Conservation (phyloP, 352 stramenopile genomes). For the Peronospora belbahrii region DNA sequence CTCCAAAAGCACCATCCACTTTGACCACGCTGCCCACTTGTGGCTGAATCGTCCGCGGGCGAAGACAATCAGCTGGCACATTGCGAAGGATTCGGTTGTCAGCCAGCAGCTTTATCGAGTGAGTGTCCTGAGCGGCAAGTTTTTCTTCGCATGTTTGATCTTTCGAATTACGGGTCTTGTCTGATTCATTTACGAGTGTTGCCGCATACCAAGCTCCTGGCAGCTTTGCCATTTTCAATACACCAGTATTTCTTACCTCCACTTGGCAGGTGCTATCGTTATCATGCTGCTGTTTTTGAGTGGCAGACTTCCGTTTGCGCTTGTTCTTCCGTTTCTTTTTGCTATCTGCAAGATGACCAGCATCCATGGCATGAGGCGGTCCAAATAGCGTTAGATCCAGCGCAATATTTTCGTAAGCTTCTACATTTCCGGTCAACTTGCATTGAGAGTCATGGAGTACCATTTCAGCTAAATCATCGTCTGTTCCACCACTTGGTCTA, state of each 20-base stretch:
- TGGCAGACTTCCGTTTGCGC: slow-evolving; percentile 38
- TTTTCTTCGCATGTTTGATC: slow-evolving; percentile 14
- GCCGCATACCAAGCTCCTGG: slow-evolving; percentile 56
- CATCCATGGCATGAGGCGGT: slow-evolving; percentile 8
- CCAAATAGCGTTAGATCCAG: slow-evolving; percentile 52
- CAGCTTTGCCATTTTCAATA: slow-evolving; percentile 30
- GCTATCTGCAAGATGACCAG: slow-evolving; percentile 2
- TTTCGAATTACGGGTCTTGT: slow-evolving; percentile 6
- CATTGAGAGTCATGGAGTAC: slow-evolving; percentile 77
- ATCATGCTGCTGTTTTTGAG: slow-evolving; percentile 17
- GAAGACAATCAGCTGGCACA: slow-evolving; percentile 36
- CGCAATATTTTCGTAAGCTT: slow-evolving; percentile 39
- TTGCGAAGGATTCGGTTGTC: slow-evolving; percentile 36
- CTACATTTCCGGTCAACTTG: slow-evolving; percentile 40
- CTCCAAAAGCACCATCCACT: slow-evolving; percentile 50
- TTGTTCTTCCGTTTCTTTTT: slow-evolving; percentile 66
- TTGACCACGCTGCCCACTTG: slow-evolving; percentile 70
- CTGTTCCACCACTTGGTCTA: slow-evolving; percentile 31
- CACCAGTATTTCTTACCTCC: slow-evolving; percentile 42
- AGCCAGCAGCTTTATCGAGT: slow-evolving; percentile 40
- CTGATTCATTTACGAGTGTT: slow-evolving; percentile 26
- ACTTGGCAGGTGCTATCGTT: slow-evolving; percentile 26
- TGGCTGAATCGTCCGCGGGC: slow-evolving; percentile 25
- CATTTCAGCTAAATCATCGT: slow-evolving; percentile 48
- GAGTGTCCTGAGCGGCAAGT: slow-evolving; percentile 11